A percentile compares a stretch with the other conserved stretches of the same genome.
These are phyloP conservation scores for Apiotrichum brassicae DNA, from an alignment of 1,284 basidiomycete species.

Conservation along the genomic window DNA sequence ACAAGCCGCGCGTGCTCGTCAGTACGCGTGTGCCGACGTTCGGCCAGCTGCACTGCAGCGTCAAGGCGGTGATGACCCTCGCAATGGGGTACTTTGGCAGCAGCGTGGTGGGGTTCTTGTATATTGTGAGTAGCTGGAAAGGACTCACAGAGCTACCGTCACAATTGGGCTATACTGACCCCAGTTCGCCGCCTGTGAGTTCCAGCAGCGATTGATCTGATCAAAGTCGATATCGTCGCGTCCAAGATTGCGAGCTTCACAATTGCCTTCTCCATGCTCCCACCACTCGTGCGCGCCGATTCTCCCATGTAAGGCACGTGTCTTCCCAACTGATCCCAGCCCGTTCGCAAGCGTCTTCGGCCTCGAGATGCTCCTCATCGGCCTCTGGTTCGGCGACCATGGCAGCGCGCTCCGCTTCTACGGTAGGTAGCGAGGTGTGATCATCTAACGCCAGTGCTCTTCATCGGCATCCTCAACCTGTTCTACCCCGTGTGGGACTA, in stretches of 20 bases:
- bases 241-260: slow-evolving; percentile 44
- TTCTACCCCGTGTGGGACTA: slow-evolving; percentile 48
- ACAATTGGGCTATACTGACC: too few relatives aligned
- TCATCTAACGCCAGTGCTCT: slow-evolving; percentile 13
- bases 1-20: not conserved
- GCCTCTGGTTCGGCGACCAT: slow-evolving; percentile 46
- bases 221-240: slow-evolving; percentile 41
- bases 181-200: too few relatives aligned
- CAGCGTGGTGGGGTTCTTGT: slow-evolving; percentile 38
- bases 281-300: slow-evolving; percentile 39
- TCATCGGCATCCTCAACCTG: slow-evolving; percentile 37
- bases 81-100: slow-evolving; percentile 42
- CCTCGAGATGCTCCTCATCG: slow-evolving; percentile 43
- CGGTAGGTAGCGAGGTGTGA: slow-evolving; percentile 5
- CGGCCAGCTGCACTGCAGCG: slow-evolving; percentile 34
- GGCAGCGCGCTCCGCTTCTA: slow-evolving; percentile 38
- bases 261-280: slow-evolving; percentile 41
- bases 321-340: slow-evolving; percentile 14
- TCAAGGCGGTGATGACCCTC: slow-evolving; percentile 30
- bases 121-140: slow-evolving; percentile 34
- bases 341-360: slow-evolving; percentile 41
- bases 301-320: slow-evolving; percentile 44
- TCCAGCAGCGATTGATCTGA: too few relatives aligned
- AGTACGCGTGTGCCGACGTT: slow-evolving; percentile 9
- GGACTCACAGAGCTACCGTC: too few relatives aligned